phyloP scores from a whole-genome alignment of 495 filamentous ascomycete genomes.

The Aspergillus incahuasiensis region DNA sequence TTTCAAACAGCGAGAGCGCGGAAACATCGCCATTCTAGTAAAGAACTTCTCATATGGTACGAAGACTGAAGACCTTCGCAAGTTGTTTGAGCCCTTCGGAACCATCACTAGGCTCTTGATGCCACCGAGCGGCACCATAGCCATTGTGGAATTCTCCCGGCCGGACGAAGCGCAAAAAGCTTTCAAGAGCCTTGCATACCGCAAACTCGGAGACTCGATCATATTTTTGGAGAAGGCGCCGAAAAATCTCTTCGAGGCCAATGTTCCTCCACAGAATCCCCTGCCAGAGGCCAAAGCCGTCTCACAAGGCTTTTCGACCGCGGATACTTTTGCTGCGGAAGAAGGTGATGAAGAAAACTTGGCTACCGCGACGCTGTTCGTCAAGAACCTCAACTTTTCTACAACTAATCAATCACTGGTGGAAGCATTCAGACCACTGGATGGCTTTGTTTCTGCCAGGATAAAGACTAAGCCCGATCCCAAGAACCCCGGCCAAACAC shows the following conservation, averaged over 20 bases:
- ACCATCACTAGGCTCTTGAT: conserved; percentile 73
- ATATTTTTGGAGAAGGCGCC: conserved; percentile 93
- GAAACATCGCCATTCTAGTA: conserved; percentile 82
- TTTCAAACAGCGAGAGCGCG: conserved; percentile 77
- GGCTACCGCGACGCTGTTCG: conserved; percentile 76
- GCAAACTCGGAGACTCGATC: conserved; percentile 83
- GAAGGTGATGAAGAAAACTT: conserved; percentile 44
- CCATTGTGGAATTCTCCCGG: conserved; percentile 81
- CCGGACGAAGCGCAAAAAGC: conserved; percentile 74
- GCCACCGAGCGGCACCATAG: conserved; percentile 88
- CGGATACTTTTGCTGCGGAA: conserved; percentile 52
- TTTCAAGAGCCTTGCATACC: conserved; percentile 78
- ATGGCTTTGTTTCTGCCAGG: conserved; percentile 77
- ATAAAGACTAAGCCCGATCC: conserved; percentile 86
- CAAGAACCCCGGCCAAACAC: conserved; percentile 72
- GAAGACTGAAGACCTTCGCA: conserved; percentile 50
- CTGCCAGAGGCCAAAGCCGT: conserved; percentile 37
- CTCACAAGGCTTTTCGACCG: conserved; percentile 48
- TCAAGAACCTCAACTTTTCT: conserved; percentile 90
- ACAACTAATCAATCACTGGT: conserved; percentile 72
- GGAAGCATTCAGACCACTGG: conserved; percentile 69
- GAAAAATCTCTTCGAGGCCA: conserved; percentile 65
- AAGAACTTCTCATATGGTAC: conserved; percentile 93
- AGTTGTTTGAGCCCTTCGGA: conserved; percentile 53
- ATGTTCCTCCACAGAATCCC: conserved; percentile 22